Base-by-base conservation (phyloP, 2,329 filamentous ascomycete species). In the Colletotrichum lini region DNA sequence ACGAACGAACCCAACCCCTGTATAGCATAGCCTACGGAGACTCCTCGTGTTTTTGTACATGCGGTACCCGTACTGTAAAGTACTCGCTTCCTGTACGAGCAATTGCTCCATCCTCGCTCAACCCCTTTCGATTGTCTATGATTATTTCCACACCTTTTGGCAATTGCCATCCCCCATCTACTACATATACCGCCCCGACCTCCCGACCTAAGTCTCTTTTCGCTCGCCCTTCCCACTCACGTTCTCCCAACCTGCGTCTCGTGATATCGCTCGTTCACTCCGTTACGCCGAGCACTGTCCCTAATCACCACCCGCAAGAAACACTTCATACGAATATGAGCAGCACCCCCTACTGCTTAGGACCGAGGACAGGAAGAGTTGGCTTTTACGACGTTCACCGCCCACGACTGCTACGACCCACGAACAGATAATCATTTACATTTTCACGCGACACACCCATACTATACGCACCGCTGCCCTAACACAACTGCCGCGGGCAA, bases 361-460 rank as follows among this genome's bases (percentile, higher is more conserved):
- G 71, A 73, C 61, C 61, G 73, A 68, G 73, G 73, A 74, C 56
- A 72, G 73, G 71, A 72, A 73, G 67, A 73, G 73, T 66, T 70
- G 73, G 66, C 67, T 64, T 65, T 68, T 61, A 60, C 72, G 54
- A 73, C 45, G 30, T 54, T 56, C 47, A 54, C 23, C 30, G 23
- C 67, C 53, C 67, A 53, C 61, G 70, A 71, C 67, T 52, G 38
- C 44, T 47, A 40, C 67, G 61, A 71, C 26, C 62, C 45, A 65
- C 67, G 38, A 71, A 67, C 53, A 73, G 62, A 71, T 65, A 70
- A 70, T 57, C n/a, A 38, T 38, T 10, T 10, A 12, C 40, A 42
- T 49, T 35, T 35, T 23, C 38, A 26, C 38, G 5, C 30, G 15
- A 38, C 35, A 8, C 35, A 10, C 9, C 35, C 35, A 38, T 38